Percentiles rank a stretch among this genome's conserved stretches.
Conservation (phyloP, 2,329 filamentous ascomycete species). For the Coniochaeta sp. region DNA sequence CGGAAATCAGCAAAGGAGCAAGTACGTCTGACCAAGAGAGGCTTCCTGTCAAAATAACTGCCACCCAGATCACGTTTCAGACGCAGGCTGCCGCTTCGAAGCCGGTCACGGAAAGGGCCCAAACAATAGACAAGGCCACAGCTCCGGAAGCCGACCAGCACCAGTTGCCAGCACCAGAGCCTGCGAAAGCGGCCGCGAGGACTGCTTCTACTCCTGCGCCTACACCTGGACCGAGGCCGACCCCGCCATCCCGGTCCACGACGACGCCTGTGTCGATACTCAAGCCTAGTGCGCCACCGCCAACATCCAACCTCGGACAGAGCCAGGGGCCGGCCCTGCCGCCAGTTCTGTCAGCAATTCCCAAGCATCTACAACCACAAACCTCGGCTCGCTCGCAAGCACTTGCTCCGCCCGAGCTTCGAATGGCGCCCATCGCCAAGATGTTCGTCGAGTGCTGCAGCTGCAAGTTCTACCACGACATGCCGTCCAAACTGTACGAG, state of each 20-base stretch:
- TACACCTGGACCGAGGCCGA: not conserved
- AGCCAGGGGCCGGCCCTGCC: not conserved
- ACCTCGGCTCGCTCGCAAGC: slow-evolving; percentile 4
- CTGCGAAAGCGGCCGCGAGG: not conserved
- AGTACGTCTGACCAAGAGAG: not conserved
- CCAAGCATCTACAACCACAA: slow-evolving; percentile 17
- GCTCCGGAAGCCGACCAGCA: not conserved
- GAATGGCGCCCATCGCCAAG: slow-evolving; percentile 41
- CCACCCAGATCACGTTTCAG: not conserved
- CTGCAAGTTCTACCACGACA: slow-evolving; percentile 58
- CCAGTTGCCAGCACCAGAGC: not conserved
- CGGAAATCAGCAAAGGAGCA: not conserved
- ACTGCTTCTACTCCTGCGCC: not conserved
- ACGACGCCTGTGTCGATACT: slow-evolving; percentile 15
- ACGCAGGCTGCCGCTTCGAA: not conserved
- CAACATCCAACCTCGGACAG: slow-evolving; percentile 1
- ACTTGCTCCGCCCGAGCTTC: slow-evolving; percentile 8
- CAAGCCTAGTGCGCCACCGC: slow-evolving; percentile 11
- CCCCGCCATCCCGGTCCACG: not conserved
- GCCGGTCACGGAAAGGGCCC: not conserved
- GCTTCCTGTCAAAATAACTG: not conserved
- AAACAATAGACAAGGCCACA: not conserved
- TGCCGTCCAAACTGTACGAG: slow-evolving; percentile 57
- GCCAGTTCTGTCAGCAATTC: slow-evolving; percentile 13
- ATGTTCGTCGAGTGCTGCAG: slow-evolving; percentile 59